Evolutionary conservation across 345 rosid genomes (phyloP).

Genomic region (Ceriops tagal): DNA sequence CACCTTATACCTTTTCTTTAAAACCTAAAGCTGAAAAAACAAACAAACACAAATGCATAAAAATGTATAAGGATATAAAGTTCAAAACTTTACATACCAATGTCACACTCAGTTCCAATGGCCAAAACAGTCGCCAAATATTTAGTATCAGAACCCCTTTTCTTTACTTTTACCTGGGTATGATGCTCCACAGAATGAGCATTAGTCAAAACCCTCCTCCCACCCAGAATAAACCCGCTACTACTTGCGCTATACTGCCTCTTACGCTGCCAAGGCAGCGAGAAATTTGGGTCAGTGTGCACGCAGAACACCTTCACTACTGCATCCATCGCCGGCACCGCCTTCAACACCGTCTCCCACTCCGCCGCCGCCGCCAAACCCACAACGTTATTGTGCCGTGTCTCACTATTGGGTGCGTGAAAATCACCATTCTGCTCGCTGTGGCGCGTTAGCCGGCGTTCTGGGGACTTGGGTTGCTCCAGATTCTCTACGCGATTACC

Average conservation of each 20-base stretch:
- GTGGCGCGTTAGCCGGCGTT: slow-evolving; percentile 34
- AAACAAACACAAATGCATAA: slow-evolving; percentile 1
- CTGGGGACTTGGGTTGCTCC: slow-evolving; percentile 22
- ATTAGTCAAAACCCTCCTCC: slow-evolving; percentile 77
- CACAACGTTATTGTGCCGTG: slow-evolving; percentile 19
- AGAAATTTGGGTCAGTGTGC: slow-evolving; percentile 89
- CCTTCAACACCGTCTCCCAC: slow-evolving; percentile 73
- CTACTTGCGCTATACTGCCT: slow-evolving; percentile 84
- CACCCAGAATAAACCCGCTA: slow-evolving; percentile 72
- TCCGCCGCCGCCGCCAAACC: slow-evolving; percentile 39
- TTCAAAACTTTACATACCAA: slow-evolving; percentile 40
- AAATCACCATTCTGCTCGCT: slow-evolving; percentile 40
- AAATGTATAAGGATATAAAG: neutral
- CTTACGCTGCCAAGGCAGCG: slow-evolving; percentile 89
- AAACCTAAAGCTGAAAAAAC: neutral
- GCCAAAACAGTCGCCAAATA: slow-evolving; percentile 85
- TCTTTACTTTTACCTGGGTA: slow-evolving; percentile 88
- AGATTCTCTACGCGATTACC: slow-evolving; percentile 22
- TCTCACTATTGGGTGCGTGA: slow-evolving; percentile 13
- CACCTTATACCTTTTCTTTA: too few relatives aligned
- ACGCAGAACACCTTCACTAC: slow-evolving; percentile 93
- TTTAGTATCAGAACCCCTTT: slow-evolving; percentile 87
- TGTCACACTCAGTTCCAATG: slow-evolving; percentile 89
- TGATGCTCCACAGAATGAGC: slow-evolving; percentile 95
- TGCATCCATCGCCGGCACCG: slow-evolving; percentile 78